phyloP scores from a whole-genome alignment of 176 grass and related monocot species.

The Bolboschoenus planiculmis region DNA sequence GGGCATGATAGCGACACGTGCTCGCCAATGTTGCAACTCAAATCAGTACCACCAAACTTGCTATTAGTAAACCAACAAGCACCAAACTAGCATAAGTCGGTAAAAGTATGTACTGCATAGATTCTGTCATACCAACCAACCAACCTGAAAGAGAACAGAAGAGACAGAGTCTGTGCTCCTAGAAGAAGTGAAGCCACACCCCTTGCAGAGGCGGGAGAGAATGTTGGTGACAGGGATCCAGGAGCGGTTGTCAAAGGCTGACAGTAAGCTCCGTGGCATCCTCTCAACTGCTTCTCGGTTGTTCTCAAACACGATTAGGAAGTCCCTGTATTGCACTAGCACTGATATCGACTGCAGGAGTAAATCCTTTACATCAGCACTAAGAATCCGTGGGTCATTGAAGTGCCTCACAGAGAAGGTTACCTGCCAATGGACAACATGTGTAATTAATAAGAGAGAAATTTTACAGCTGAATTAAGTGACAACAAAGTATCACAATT shows the following conservation, averaged over 20 bases:
- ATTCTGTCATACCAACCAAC: conserved; percentile 1
- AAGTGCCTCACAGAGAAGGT: conserved; percentile 81
- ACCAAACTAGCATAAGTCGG: neutral
- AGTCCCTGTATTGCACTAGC: conserved; percentile 76
- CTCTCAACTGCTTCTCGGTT: conserved; percentile 62
- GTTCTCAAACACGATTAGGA: conserved; percentile 78
- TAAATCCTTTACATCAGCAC: conserved; percentile 68
- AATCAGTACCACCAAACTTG: neutral
- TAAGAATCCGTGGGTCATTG: conserved; percentile 66
- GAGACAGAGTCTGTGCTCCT: conserved; percentile 64
- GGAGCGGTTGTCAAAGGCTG: conserved; percentile 81
- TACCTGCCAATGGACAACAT: conserved; percentile 35
- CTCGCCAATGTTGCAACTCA: neutral
- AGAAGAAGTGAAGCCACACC: conserved; percentile 65
- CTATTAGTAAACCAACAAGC: neutral
- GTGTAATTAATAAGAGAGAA: neutral
- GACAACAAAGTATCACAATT: neutral
- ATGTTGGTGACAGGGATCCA: conserved; percentile 88
- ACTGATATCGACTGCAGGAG: conserved; percentile 81
- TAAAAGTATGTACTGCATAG: neutral
- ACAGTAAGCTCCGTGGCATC: conserved; percentile 59
- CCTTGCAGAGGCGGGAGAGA: conserved; percentile 67
- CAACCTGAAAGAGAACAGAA: conserved; percentile 67
- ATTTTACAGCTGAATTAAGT: neutral
- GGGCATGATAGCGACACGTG: neutral